Evolutionary conservation across 106 monocot genomes (phyloP), one percentile per base, ranked within the genome.

Genomic region (Posidonia australis): DNA sequence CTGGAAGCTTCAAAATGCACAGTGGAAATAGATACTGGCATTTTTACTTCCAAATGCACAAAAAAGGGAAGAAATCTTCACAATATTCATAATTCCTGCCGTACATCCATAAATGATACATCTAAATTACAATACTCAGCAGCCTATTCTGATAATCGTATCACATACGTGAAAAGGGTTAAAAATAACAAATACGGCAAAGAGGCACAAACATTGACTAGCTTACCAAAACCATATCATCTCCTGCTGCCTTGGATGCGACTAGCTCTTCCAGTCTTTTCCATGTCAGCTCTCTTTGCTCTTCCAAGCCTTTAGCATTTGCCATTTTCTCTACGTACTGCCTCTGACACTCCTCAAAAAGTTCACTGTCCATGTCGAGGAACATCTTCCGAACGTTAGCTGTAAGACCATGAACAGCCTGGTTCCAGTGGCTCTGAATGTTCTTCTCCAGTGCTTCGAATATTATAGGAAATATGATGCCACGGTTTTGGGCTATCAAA

Each of bases 401-500:
- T 2, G 83, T 79, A 16, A 83, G 55, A 67, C 83, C 65, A 23
- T 79, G 83, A 22, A 83, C 83, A 6, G 83, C 79, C 64, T 67
- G 76, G 54, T 83, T 83, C 83, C 83, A 83, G 45, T 83, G 83
- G 46, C 78, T 45, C 28, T 72, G 63, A 3, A 67, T 66, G 48
- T 76, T 83, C 54, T 72, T 75, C 55, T 83, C 83, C 65, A 83
- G 20, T 49, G 81, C 75, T 31, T 81, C 75, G 63, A 78, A 73
- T 66, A 85, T 78, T 27, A 85, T 81, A 0, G 83, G 83, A 5
- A 83, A 65, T 47, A 83, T 66, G 51, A 76, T 72, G 64, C 64
- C 73, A 1, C 68, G 67, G 45, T 83, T 83, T 44, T 83, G 78
- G n/a, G 47, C 72, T 67, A 83, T 83, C 30, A 83, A 26, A 60